Conservation (phyloP, 1,139 yeast species). For the Taphrina pruni region DNA sequence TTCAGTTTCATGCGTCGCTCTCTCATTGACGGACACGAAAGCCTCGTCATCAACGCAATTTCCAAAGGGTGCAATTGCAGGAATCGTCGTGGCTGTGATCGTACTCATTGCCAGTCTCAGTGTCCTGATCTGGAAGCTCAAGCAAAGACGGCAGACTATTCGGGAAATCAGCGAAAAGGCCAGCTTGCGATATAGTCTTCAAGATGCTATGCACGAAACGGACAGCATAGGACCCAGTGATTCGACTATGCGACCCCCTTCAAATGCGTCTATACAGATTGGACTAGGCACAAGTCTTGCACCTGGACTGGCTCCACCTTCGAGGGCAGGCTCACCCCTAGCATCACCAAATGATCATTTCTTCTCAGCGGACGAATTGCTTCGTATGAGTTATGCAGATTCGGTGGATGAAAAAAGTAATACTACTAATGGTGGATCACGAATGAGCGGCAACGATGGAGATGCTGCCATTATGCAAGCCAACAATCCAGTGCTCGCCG, state of each 20-base stretch:
- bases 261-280: slow-evolving; percentile 25
- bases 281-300: slow-evolving; percentile 21
- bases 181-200: slow-evolving; percentile 1
- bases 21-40: slow-evolving; percentile 12
- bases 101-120: slow-evolving; percentile 1
- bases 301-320: neutral
- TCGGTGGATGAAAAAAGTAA: slow-evolving; percentile 1
- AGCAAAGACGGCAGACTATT: slow-evolving; percentile 1
- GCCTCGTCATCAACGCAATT: neutral
- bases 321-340: slow-evolving; percentile 1
- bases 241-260: neutral
- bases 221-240: neutral
- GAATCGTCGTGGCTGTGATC: slow-evolving; percentile 12
- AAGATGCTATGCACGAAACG: neutral
- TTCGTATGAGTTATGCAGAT: slow-evolving; percentile 38
- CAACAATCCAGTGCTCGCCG: slow-evolving; percentile 29
- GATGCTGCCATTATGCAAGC: slow-evolving; percentile 37
- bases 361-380: slow-evolving; percentile 34
- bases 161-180: slow-evolving; percentile 20
- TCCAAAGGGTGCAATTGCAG: slow-evolving; percentile 37
- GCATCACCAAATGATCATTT: slow-evolving; percentile 11
- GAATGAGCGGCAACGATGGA: slow-evolving; percentile 3
- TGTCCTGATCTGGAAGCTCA: neutral
- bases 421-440: neutral
- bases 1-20: slow-evolving; percentile 31